A percentile compares a stretch with the other conserved stretches of the same genome.
These are phyloP conservation scores for Hyphopichia buzzinii DNA, from an alignment of 1,139 yeast species.

Conservation along the genomic window DNA sequence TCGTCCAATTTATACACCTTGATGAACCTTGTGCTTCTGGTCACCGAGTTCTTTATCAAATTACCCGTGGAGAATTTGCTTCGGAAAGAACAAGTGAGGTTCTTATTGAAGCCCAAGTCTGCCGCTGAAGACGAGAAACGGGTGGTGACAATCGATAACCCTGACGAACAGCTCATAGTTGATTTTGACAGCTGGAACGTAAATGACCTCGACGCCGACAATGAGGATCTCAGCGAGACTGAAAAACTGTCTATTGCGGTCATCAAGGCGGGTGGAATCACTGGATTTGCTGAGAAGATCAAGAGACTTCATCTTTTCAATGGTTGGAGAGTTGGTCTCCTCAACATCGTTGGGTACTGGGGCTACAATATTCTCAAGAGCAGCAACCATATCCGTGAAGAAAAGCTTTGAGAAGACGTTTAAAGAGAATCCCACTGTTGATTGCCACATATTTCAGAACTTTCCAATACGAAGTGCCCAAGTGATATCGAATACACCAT, in stretches of 20 bases:
- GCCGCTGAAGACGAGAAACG: constrained; percentile 26
- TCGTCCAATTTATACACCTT: constrained; percentile 58
- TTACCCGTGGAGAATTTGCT: constrained; percentile 86
- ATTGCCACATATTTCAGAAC: too few relatives aligned
- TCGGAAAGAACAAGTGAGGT: constrained; percentile 77
- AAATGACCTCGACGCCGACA: constrained; percentile 9
- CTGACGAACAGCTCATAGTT: constrained; percentile 51
- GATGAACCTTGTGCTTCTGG: constrained; percentile 54
- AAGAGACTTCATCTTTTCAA: constrained; percentile 56
- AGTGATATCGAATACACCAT: too few relatives aligned
- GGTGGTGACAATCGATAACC: constrained; percentile 39
- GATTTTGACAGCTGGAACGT: constrained; percentile 31
- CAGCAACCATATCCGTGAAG: constrained; percentile 47
- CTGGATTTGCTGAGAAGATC: constrained; percentile 11
- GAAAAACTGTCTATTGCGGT: constrained; percentile 4
- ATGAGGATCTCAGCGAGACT: constrained; percentile 7
- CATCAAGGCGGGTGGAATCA: not conserved
- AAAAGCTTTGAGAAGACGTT: constrained; percentile 18
- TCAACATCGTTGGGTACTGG: constrained; percentile 82
- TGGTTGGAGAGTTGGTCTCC: constrained; percentile 88
- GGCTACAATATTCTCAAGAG: constrained; percentile 66
- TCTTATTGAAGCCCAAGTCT: constrained; percentile 46
- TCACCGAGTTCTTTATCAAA: constrained; percentile 68
- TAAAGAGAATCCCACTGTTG: too few relatives aligned
- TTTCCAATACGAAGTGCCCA: too few relatives aligned